Percentiles rank a stretch among this genome's conserved stretches.
phyloP scores from a whole-genome alignment of 75 land plant genomes.

The Chamaecyparis obtusa region DNA sequence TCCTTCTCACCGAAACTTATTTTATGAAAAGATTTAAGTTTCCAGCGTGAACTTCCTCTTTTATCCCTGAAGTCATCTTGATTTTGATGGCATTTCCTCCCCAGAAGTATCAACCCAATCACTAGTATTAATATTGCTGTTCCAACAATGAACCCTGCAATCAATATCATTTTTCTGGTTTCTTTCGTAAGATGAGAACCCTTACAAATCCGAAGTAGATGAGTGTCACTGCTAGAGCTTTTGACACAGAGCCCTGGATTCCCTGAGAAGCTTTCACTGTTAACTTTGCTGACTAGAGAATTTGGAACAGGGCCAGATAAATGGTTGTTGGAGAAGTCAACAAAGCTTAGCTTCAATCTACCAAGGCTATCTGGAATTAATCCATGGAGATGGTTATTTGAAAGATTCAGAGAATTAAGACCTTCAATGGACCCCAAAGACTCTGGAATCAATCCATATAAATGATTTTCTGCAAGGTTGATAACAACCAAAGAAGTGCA shows the following conservation, averaged over 20 bases:
- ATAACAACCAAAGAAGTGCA: slow-evolving; percentile 48
- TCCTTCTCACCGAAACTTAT: slow-evolving; percentile 48
- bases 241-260: slow-evolving; percentile 59
- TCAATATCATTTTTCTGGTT: background rate
- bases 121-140: background rate
- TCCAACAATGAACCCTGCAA: background rate
- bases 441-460: slow-evolving; percentile 43
- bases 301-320: slow-evolving; percentile 66
- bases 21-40: slow-evolving; percentile 52
- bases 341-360: slow-evolving; percentile 54
- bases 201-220: background rate
- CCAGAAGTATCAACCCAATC: background rate
- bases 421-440: slow-evolving; percentile 28
- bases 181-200: background rate
- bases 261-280: slow-evolving; percentile 49
- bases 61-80: background rate
- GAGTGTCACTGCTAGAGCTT: background rate
- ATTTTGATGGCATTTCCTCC: slow-evolving; percentile 3
- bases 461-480: slow-evolving; percentile 55
- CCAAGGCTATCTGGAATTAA: slow-evolving; percentile 36
- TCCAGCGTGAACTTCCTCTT: slow-evolving; percentile 27
- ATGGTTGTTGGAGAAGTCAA: slow-evolving; percentile 65
- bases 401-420: slow-evolving; percentile 60
- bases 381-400: slow-evolving; percentile 52
- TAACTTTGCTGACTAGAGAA: slow-evolving; percentile 31